Base-by-base conservation (phyloP, 2,329 filamentous ascomycete species). In the Cercospora zeae-maydis region DNA sequence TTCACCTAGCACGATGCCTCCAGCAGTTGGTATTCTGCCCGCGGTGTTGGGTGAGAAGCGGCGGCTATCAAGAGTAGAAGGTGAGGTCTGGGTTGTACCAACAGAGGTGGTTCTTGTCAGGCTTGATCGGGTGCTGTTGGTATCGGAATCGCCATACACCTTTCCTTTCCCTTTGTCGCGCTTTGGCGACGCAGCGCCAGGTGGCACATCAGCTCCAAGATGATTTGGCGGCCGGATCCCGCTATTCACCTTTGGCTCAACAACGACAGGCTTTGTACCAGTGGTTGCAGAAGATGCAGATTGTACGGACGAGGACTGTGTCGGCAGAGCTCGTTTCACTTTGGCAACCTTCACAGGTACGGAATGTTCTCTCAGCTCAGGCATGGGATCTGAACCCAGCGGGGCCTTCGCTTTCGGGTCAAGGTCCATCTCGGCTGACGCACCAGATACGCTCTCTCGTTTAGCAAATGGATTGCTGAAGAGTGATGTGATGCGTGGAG, bases 81-180 rank as follows among this genome's bases (percentile, higher is more conserved):
- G 47, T 11, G 55, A 51, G 19, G 61, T 63, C 19, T 58, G 56
- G 14, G 54, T 63, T 30, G 61, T 63, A 8, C 55, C 57, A 31
- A 63, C 49, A 5, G 61, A 63, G 33, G 58, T 57, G 45, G 47
- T 57, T 24, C 61, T 59, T 11, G 61, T 63, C n/a, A 58, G 21
- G 21, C 53, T 54, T 8, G 61, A 63, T 56, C 61, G 58, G 10
- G 61, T 59, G 57, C 61, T 63, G 31, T 47, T 54, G 31, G 55
- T 63, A 39, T 63, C 61, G 31, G 56, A 27, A 31, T 63, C 37
- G 37, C 56, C 59, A 24, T 58, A 58, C 2, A 60, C 49, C 49
- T 56, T 64, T 34, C 63, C 63, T 49, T 62, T 64, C 9, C 59
- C 63, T 24, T 62, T 62, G n/a, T 62, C 63, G 11, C 58, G 58